Evolutionary conservation across 805 yeast genomes (phyloP).

Genomic region (Wickerhamiella spandovensis): DNA sequence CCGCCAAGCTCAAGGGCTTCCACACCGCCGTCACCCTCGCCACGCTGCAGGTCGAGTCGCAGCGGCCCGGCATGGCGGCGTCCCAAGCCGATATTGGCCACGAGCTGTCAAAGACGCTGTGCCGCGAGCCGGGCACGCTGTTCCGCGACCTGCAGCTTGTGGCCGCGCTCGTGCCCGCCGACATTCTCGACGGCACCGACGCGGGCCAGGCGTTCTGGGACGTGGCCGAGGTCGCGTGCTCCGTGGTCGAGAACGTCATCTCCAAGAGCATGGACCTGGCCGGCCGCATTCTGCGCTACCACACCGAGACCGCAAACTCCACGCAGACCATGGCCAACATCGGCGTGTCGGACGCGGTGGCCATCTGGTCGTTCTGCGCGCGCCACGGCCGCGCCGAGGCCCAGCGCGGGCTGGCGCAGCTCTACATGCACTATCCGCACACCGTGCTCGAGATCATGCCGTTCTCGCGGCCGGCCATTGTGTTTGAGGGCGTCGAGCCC

Average conservation of each 20-base stretch:
- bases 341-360: constrained; percentile 19
- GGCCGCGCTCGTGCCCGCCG: constrained; percentile 23
- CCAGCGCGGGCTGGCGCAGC: constrained; percentile 16
- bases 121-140: constrained; percentile 22
- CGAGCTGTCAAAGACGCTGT: constrained; percentile 21
- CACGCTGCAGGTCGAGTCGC: background rate
- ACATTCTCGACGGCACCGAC: constrained; percentile 20
- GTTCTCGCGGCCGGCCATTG: constrained; percentile 12
- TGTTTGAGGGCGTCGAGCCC: constrained; percentile 14
- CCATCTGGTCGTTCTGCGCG: constrained; percentile 20
- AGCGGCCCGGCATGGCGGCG: constrained; percentile 1
- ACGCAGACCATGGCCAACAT: constrained; percentile 15
- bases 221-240: constrained; percentile 24
- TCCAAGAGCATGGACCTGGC: constrained; percentile 19
- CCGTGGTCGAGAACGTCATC: constrained; percentile 15
- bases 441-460: constrained; percentile 16
- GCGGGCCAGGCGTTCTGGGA: constrained; percentile 26
- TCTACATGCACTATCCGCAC: constrained; percentile 14
- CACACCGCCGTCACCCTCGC: constrained; percentile 10
- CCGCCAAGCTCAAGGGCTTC: constrained; percentile 11
- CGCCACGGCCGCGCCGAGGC: constrained; percentile 17
- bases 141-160: constrained; percentile 25
- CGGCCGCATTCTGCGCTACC: constrained; percentile 16
- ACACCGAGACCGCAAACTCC: constrained; percentile 14
- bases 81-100: constrained; percentile 23